These are phyloP conservation scores for Oryza officinalis DNA, from an alignment of 176 grass and related monocot species.

Conservation along the genomic window DNA sequence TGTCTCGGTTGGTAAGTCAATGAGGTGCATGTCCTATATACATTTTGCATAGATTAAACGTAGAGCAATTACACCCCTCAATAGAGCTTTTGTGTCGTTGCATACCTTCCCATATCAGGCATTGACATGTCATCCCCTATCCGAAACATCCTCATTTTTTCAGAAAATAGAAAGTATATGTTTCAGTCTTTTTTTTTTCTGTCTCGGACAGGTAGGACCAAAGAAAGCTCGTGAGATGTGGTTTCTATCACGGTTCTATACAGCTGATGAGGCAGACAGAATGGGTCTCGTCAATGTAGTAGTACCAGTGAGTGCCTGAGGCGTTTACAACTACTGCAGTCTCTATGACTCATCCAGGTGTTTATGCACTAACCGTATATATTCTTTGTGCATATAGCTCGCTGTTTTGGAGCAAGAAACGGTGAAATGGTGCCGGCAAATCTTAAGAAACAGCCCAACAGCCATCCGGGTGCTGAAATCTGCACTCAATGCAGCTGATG, in stretches of 20 bases:
- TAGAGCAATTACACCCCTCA: neutral
- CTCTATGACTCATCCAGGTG: neutral
- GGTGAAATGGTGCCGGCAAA: conserved; percentile 83
- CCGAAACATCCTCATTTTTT: neutral
- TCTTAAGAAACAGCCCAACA: conserved; percentile 81
- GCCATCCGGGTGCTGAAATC: conserved; percentile 87
- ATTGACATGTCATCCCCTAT: too few species aligned
- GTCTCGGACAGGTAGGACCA: conserved; percentile 60
- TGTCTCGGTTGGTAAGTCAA: conserved; percentile 82
- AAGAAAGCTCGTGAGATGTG: conserved; percentile 93
- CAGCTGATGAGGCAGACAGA: conserved; percentile 76
- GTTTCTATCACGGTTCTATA: conserved; percentile 87
- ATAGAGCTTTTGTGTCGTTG: neutral
- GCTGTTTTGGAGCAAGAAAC: conserved; percentile 76
- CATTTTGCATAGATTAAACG: neutral
- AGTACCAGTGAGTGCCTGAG: conserved; percentile 68
- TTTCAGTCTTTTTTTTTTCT: conserved; percentile 2
- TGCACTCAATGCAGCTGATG: conserved; percentile 83
- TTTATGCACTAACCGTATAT: neutral
- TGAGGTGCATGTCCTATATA: neutral
- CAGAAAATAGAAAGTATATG: neutral
- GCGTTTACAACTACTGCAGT: neutral
- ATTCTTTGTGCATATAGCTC: conserved; percentile 50
- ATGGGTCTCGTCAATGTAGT: conserved; percentile 91
- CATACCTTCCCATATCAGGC: neutral